These are phyloP conservation scores for Saururus chinensis DNA, from an alignment of 164 flowering plant genomes.

Conservation along the genomic window DNA sequence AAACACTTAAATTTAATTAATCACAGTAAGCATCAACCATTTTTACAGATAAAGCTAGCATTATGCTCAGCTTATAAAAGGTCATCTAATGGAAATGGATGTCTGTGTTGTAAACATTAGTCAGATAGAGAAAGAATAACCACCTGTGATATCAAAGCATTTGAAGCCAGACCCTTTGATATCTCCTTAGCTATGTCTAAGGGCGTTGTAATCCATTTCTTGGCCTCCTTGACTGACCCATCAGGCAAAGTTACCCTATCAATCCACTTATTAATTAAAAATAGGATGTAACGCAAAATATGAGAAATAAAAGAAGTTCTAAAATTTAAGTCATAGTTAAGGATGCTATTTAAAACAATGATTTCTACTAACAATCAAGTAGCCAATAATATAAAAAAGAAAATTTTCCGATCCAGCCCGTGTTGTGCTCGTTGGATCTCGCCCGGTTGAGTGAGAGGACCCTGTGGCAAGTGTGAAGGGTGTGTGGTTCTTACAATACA, in stretches of 20 bases:
- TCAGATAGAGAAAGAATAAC: background rate
- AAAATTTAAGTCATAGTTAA: background rate
- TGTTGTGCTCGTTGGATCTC: too few species aligned
- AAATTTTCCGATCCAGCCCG: too few species aligned
- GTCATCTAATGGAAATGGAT: too few species aligned
- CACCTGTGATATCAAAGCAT: slow-evolving; percentile 53
- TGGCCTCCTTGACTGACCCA: slow-evolving; percentile 82
- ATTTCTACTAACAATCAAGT: background rate
- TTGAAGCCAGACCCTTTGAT: slow-evolving; percentile 58
- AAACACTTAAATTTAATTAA: too few species aligned
- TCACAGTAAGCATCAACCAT: too few species aligned
- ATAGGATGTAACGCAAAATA: background rate
- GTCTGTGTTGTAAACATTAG: background rate
- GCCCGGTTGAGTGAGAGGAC: too few species aligned
- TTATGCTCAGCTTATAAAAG: background rate
- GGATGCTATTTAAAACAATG: background rate
- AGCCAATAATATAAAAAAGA: background rate
- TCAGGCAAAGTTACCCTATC: slow-evolving; percentile 63
- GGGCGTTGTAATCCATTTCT: slow-evolving; percentile 69
- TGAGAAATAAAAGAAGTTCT: background rate
- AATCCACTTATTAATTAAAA: background rate
- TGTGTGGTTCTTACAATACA: too few species aligned
- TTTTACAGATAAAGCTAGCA: too few species aligned
- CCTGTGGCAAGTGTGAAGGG: too few species aligned
- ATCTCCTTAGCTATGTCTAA: slow-evolving; percentile 59